Conservation (phyloP, 441 rosid species). For the Pelargonium cotyledonis region DNA sequence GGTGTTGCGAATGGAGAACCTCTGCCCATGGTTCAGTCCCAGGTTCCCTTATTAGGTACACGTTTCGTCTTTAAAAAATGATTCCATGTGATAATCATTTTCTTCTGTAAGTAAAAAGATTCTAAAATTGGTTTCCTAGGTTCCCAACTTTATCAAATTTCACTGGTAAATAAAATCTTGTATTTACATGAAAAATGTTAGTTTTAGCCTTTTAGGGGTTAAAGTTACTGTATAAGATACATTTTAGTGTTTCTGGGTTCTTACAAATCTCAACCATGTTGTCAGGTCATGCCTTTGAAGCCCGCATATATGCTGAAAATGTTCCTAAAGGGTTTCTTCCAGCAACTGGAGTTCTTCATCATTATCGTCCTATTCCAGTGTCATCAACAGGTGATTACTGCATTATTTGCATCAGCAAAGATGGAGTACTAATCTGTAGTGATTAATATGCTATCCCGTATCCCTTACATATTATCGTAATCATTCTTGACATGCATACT, state of each 20-base stretch:
- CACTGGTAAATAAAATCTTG: not conserved
- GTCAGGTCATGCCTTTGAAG: slow-evolving; percentile 95
- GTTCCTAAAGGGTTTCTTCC: slow-evolving; percentile 93
- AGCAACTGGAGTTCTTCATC: slow-evolving; percentile 87
- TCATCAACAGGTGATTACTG: slow-evolving; percentile 57
- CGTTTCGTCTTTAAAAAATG: not conserved
- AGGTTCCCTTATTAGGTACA: slow-evolving; percentile 76
- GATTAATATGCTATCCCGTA: slow-evolving; percentile 3
- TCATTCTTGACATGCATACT: not conserved
- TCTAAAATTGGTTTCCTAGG: not conserved
- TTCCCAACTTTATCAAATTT: not conserved
- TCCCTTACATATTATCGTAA: slow-evolving; percentile 1
- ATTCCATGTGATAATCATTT: not conserved
- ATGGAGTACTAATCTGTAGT: not conserved
- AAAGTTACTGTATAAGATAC: not conserved
- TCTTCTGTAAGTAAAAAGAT: not conserved
- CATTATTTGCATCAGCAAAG: slow-evolving; percentile 4
- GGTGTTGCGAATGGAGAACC: slow-evolving; percentile 84
- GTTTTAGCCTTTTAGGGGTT: not conserved
- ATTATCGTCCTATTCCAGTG: slow-evolving; percentile 60
- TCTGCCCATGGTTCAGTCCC: slow-evolving; percentile 73
- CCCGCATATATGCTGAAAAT: slow-evolving; percentile 93
- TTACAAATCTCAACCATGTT: slow-evolving; percentile 16
- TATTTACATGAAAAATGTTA: not conserved
- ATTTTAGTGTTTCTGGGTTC: not conserved